Conservation (phyloP, 2,329 filamentous ascomycete genomes). For the Alternaria ethzedia region DNA sequence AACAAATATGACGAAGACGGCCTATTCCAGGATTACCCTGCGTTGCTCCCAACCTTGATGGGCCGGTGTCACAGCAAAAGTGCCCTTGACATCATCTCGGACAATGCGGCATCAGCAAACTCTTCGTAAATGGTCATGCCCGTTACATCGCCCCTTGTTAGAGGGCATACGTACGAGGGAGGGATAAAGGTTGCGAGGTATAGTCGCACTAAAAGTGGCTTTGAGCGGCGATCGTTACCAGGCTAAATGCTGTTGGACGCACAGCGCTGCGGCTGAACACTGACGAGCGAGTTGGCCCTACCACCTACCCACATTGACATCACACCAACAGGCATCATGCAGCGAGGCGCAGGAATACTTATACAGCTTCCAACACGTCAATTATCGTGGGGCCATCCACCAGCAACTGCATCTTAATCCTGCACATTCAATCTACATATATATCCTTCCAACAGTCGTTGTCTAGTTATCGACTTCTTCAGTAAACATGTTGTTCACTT, state of each 20-base stretch:
- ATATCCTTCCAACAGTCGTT: not conserved
- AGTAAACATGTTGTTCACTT: constrained; percentile 2
- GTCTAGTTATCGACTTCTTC: not conserved
- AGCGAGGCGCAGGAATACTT: not conserved
- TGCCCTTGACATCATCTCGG: constrained; percentile 11
- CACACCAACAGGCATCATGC: constrained; percentile 2
- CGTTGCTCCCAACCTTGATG: not conserved
- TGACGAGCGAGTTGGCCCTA: constrained; percentile 9
- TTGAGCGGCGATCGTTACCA: not conserved
- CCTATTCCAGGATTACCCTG: not conserved
- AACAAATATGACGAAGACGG: not conserved
- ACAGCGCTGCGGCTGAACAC: constrained; percentile 20
- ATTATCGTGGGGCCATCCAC: not conserved
- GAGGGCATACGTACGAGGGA: not conserved
- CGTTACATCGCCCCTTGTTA: constrained; percentile 2
- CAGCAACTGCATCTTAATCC: not conserved
- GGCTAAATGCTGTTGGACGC: constrained; percentile 10
- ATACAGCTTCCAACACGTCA: not conserved
- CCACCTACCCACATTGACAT: constrained; percentile 5
- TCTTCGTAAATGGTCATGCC: not conserved
- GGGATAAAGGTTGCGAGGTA: not conserved
- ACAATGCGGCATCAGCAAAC: not conserved
- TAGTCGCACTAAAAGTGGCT: constrained; percentile 5
- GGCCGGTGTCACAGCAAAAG: not conserved
- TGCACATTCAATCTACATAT: not conserved